Evolutionary conservation across 1,139 yeast species (phyloP), one percentile per base, ranked within the genome.

Genomic region (Pichia sp.): DNA sequence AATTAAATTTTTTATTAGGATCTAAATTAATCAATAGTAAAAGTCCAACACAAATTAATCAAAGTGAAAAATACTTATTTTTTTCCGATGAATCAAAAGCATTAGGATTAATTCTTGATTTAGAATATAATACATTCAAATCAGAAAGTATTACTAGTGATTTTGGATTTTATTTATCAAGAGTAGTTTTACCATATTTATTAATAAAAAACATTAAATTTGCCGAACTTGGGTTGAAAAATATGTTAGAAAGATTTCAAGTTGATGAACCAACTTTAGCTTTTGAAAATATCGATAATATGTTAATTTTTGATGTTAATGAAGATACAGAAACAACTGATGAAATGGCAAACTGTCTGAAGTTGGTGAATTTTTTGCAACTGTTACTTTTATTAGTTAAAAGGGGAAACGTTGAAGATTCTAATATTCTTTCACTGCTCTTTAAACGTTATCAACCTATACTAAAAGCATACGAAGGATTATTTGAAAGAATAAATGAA

Each of bases 1-100:
- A 77, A 37, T 66, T 91, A 44, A 89, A 86, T 56, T 80, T 80
- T 50, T 71, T 81, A 16, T 70, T 89, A 48, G 96, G 96, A 0
- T 61, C 68, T 29, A 81, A 83, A 54, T 68, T 86, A 38, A 63
- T 76, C 28, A 52, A 53, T 31, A 54, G 58, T 42, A 60, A 54
- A 6, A 43, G 47, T 23, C 44, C 45, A 5, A 57, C 50, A 9
- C 39, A 37, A 25, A 50, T 58, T n/a, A 45, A 52, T 33, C 35
- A 43, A 20, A 51, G 58, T 36, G 63, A 60, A 45, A 46, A 41
- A 16, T 55, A 42, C 15, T 43, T 61, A 15, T 42, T 59, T 8
- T 43, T 55, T 31, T 47, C 53, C 33, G 50, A 54, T 11, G 52
- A 50, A 21, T 43, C 36, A 21, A 48, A 40, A 9, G 51, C 55